Conservation (phyloP, 768 basidiomycete genomes). For the Pulveroboletus sp. region DNA sequence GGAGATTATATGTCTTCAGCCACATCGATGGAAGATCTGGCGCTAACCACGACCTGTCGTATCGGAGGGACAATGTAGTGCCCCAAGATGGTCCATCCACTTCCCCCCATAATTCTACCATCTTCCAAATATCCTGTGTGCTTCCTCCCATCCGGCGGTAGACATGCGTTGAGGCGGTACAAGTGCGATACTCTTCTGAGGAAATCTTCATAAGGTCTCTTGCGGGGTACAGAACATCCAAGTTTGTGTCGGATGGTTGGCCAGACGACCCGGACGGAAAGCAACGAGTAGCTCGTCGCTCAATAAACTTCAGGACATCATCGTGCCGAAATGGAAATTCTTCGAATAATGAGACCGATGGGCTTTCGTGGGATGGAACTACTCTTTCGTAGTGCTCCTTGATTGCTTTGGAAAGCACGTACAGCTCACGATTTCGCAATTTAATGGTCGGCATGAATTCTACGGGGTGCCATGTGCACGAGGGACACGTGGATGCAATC, state of each 20-base stretch:
- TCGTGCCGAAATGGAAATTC: neutral
- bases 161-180: neutral
- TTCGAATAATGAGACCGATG: neutral
- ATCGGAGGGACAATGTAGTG: constrained; percentile 6
- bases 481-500: constrained; percentile 34
- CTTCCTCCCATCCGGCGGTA: neutral
- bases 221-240: constrained; percentile 7
- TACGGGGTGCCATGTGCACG: neutral
- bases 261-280: constrained; percentile 9
- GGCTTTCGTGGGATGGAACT: constrained; percentile 5
- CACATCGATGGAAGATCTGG: constrained; percentile 18
- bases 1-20: constrained; percentile 26
- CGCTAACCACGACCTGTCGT: constrained; percentile 25
- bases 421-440: constrained; percentile 27
- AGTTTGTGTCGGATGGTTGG: neutral
- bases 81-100: no score
- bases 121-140: neutral
- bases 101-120: constrained; percentile 2
- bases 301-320: constrained; percentile 14
- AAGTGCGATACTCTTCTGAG: constrained; percentile 5
- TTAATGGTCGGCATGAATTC: constrained; percentile 41
- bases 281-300: constrained; percentile 6
- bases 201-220: constrained; percentile 1
- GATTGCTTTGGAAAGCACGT: constrained; percentile 22
- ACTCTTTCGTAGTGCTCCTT: no score